Evolutionary conservation across 176 grass and related monocot genomes (phyloP), one percentile per base, ranked within the genome.

Genomic region (Aegilops bicornis): DNA sequence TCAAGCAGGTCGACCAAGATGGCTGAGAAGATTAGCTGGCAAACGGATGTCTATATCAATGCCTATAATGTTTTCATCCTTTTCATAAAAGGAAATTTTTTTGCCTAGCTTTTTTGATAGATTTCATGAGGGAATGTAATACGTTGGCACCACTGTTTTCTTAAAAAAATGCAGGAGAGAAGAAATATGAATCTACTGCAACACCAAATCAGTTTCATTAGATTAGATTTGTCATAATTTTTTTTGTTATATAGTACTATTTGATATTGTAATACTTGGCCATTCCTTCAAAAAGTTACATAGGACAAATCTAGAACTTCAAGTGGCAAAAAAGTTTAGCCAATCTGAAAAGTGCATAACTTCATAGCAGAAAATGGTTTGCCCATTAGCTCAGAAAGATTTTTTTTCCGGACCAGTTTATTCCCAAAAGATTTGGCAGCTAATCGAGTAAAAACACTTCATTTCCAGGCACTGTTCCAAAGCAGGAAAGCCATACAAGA

Each of bases 1-100:
- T 79, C 94, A 60, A 85, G 97, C 64, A 89, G 84, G 86, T 86
- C 79, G 6, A 83, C 83, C 39, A 98, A 98, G 96, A 98, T 89
- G 90, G 88, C 8, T 98, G 92, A 92, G 94, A 94, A 76, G 92
- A 93, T 64, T 96, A 91, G 84, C 73, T 76, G 63, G 47, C 56
- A 78, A 43, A 43, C 40, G 40, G 40, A 43, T 20, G 25, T 7
- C 56, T 14, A 48, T 68, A 30, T 68, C 67, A 45, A 36, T 74
- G 80, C 75, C 5, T 67, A 59, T 66, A 59, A 61, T 24, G 15
- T 64, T 78, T 15, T 84, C 9, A 2, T 16, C 8, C 16, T 56
- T 20, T 29, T 60, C n/a, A 8, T n/a, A 23, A 8, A 10, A 20
- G 10, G 20, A 31, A 67, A 20, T 20, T 58, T 56, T 20, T 58